Conservation (phyloP, 2,329 filamentous ascomycete species). For the Botrytis aclada region DNA sequence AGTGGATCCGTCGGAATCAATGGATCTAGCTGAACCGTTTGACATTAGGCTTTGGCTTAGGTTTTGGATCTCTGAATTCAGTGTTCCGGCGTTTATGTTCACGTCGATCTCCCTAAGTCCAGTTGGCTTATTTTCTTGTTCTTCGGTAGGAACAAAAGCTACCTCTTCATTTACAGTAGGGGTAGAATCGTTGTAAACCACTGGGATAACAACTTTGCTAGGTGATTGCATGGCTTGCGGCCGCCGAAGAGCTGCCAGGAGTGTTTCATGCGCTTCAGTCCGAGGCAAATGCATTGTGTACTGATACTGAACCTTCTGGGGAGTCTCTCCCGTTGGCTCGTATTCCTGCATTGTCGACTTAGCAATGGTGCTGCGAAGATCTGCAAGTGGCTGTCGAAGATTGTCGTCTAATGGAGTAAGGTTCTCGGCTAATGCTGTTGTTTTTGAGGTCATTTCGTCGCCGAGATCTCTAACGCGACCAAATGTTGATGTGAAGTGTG, state of each 20-base stretch:
- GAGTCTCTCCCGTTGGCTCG: constrained; percentile 78
- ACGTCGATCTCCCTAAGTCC: constrained; percentile 51
- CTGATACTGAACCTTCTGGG: constrained; percentile 75
- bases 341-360: constrained; percentile 72
- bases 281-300: constrained; percentile 76
- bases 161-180: constrained; percentile 17
- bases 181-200: constrained; percentile 37
- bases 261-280: constrained; percentile 61
- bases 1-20: constrained; percentile 17
- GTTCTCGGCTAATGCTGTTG: constrained; percentile 54
- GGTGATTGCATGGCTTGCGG: constrained; percentile 32
- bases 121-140: constrained; percentile 30
- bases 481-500: constrained; percentile 67
- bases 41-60: constrained; percentile 15
- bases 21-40: constrained; percentile 6
- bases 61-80: constrained; percentile 24
- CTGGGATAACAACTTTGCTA: constrained; percentile 37
- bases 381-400: constrained; percentile 65
- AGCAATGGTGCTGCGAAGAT: constrained; percentile 68
- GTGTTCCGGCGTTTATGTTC: constrained; percentile 43
- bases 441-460: constrained; percentile 61
- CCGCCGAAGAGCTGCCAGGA: constrained; percentile 50
- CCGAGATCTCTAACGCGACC: constrained; percentile 67
- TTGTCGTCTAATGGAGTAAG: constrained; percentile 59
- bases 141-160: constrained; percentile 24